Evolutionary conservation across 1,139 yeast genomes (phyloP), one percentile per base, ranked within the genome.

Genomic region (Geotrichum candidum): DNA sequence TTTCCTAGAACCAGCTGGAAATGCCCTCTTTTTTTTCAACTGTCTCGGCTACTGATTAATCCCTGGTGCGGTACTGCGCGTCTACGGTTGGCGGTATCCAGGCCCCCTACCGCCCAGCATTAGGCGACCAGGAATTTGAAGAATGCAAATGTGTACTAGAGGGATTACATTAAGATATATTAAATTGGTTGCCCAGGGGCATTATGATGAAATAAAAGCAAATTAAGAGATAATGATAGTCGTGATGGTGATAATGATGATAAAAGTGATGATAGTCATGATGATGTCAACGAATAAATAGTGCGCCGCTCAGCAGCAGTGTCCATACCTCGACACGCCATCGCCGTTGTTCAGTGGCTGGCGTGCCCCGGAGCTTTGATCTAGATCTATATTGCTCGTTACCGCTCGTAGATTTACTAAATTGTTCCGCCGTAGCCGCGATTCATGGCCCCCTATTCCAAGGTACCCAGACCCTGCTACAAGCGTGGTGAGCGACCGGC

Each of bases 391-490:
- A 27, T 33, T 51, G 35, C 33, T 56, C 18, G 35, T 48, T 51
- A 54, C 41, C n/a, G 41, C 38, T 56, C 59, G 25, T 10, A 35
- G 45, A 35, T 35, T n/a, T n/a, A 35, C 45, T 35, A 35, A 7
- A n/a, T 35, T 11, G 10, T 35, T 35, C 45, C 45, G 45, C 45
- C 45, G 45, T n/a, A 35, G 45, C 15, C 45, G 45, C 11, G 45
- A 35, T 10, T 48, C 45, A 18, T 18, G 18, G n/a, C 59, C 54
- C 2, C 59, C 59, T 13, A 48, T 50, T 11, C 59, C 59, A 33
- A 56, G 48, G 41, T 56, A 54, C 11, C 61, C 61, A 6, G 61
- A 55, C 52, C 61, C 61, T 29, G 58, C 57, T 15, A 59, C 58
- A 10, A 59, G 15, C 18, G 58, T 59, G 18, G 58, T 55, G 15